Conservation (phyloP, 2,329 filamentous ascomycete genomes). For the Epichloe brachyelytri region DNA sequence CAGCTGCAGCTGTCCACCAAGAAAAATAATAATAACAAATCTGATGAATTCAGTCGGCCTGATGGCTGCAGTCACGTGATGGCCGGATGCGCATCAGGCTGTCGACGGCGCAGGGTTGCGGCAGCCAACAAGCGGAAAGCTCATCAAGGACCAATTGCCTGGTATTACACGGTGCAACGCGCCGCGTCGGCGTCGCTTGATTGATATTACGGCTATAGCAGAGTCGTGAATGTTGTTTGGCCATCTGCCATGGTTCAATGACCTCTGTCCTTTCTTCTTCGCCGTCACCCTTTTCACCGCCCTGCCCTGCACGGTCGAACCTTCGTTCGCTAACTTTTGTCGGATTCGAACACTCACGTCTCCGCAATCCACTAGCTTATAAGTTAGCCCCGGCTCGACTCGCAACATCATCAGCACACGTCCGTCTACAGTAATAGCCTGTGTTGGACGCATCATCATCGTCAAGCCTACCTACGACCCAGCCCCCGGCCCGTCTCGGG, state of each 20-base stretch:
- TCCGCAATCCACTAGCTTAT: slow-evolving; percentile 11
- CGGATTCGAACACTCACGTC: slow-evolving; percentile 5
- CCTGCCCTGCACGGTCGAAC: slow-evolving; percentile 2
- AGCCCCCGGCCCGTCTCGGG: neutral
- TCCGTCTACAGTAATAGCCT: neutral
- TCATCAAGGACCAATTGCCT: slow-evolving; percentile 1
- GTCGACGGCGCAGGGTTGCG: neutral
- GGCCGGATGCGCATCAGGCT: neutral
- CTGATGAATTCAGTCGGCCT: too few relatives aligned
- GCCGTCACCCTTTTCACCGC: slow-evolving; percentile 3
- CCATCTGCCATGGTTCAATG: neutral
- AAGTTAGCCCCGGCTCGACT: slow-evolving; percentile 2
- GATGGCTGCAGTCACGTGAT: slow-evolving; percentile 1
- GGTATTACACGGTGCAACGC: slow-evolving; percentile 5
- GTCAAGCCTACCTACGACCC: neutral
- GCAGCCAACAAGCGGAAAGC: slow-evolving; percentile 2
- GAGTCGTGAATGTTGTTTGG: neutral
- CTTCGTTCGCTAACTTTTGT: slow-evolving; percentile 2
- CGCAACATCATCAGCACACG: slow-evolving; percentile 8
- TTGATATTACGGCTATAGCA: neutral
- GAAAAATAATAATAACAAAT: too few relatives aligned
- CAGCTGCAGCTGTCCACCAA: too few relatives aligned
- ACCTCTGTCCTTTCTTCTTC: neutral
- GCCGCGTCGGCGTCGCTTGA: slow-evolving; percentile 3
- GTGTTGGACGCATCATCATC: neutral